Evolutionary conservation across 352 stramenopile species (phyloP).

Genomic region (Phytophthora palmivora): DNA sequence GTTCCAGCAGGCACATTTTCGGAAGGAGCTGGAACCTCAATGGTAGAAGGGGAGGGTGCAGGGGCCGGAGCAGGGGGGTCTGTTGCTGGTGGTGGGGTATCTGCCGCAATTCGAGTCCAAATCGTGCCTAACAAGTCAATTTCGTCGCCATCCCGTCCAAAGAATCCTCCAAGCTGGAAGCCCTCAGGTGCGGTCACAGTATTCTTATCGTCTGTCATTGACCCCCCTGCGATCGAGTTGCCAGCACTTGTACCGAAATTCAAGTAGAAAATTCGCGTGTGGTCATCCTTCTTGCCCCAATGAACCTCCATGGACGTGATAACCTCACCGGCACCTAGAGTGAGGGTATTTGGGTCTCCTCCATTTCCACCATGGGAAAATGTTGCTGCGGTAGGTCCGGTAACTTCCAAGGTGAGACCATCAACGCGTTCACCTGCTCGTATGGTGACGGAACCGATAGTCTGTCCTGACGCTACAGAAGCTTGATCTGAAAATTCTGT

Average conservation of each 20-base stretch:
- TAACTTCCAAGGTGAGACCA: constrained; percentile 18
- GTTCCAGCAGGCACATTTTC: not conserved
- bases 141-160: not conserved
- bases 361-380: constrained; percentile 31
- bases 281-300: constrained; percentile 27
- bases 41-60: not conserved
- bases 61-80: not conserved
- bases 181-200: not conserved
- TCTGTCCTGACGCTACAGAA: constrained; percentile 20
- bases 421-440: constrained; percentile 26
- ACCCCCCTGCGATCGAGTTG: constrained; percentile 26
- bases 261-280: constrained; percentile 34
- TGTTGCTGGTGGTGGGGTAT: not conserved
- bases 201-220: constrained; percentile 20
- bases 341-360: constrained; percentile 26
- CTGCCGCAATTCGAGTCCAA: not conserved
- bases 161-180: not conserved
- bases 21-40: not conserved
- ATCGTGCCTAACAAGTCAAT: not conserved
- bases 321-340: constrained; percentile 17
- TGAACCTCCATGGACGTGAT: constrained; percentile 37
- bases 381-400: constrained; percentile 20
- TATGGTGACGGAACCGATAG: constrained; percentile 19
- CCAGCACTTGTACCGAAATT: constrained; percentile 31
- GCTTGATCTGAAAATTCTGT: constrained; percentile 33